These are phyloP conservation scores for Pseudohyphozyma bogoriensis DNA, from an alignment of 768 basidiomycete species.

Conservation along the genomic window DNA sequence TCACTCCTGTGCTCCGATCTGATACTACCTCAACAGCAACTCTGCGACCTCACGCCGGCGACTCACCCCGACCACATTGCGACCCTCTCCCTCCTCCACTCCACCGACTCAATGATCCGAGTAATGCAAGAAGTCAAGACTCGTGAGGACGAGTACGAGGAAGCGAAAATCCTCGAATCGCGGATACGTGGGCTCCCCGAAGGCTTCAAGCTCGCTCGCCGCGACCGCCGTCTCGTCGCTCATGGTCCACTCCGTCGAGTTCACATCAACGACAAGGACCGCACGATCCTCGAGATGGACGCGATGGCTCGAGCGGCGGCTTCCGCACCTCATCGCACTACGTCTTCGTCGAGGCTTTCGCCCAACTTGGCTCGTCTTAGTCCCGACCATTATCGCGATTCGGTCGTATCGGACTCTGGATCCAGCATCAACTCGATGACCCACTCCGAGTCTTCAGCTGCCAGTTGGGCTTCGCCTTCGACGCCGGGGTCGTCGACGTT, in stretches of 20 bases:
- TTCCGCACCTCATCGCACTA: background rate
- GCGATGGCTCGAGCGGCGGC: slow-evolving; percentile 5
- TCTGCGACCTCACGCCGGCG: slow-evolving; percentile 59
- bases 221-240: slow-evolving; percentile 64
- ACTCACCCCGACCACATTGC: slow-evolving; percentile 60
- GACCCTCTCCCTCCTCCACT: slow-evolving; percentile 52
- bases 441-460: background rate
- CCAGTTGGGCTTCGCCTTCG: slow-evolving; percentile 4
- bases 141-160: slow-evolving; percentile 76
- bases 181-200: slow-evolving; percentile 54
- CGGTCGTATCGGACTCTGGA: slow-evolving; percentile 18
- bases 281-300: slow-evolving; percentile 23
- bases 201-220: slow-evolving; percentile 49
- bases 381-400: background rate
- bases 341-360: too few species aligned
- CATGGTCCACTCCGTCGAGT: slow-evolving; percentile 53
- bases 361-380: background rate
- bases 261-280: slow-evolving; percentile 37
- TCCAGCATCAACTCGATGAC: slow-evolving; percentile 6
- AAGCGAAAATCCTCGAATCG: slow-evolving; percentile 52
- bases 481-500: slow-evolving; percentile 7
- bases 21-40: slow-evolving; percentile 50
- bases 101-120: slow-evolving; percentile 60
- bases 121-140: slow-evolving; percentile 75
- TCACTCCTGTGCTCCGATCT: background rate